Base-by-base conservation (phyloP, 352 stramenopile genomes). In the Phytopythium cucurbitacearum region DNA sequence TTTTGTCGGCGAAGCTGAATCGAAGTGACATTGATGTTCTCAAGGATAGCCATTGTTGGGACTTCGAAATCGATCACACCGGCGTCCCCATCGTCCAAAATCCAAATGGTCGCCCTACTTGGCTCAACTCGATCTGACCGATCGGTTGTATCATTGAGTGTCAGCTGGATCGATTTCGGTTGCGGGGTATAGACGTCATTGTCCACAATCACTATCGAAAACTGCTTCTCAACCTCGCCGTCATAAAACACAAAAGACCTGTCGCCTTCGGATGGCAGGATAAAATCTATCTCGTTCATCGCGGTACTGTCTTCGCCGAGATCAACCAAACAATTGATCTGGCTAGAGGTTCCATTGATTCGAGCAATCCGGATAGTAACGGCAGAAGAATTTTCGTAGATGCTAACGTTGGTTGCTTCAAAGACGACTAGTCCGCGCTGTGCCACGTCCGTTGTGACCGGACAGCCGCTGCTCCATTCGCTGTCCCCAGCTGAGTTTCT, bases 1-100 rank as follows among this genome's bases (percentile, higher is more conserved):
- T 50, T 51, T 4, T 65, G 3, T 1, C 75, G 73, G 16, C 60
- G 64, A 1, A 89, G 34, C 7, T 44, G 54, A 12, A 89, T 53
- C 3, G 40, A 48, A 3, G 85, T 4, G 0, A 56, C 46, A 1
- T 49, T 47, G 1, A 44, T 55, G 13, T 60, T 66, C 49, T 89
- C 78, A 7, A 45, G 16, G 0, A 79, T 61, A 0, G 13, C 53
- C 1, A 73, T 16, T 0, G 60, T 46, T 1, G 35, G 38, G 4
- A 42, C 39, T 4, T 32, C 56, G 62, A 89, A 89, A 4, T 66
- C 66, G 36, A 89, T 71, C 43, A 34, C 59, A 3, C 78, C 78
- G 21, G 72, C 75, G 44, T 89, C 78, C 0, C 73, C 78, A 16
- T 87, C 78, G 45, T 89, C 78, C 1, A 48, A 7, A 43, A 89